Percentiles rank a stretch among this genome's conserved stretches.
phyloP scores from a whole-genome alignment of 2,329 filamentous ascomycete genomes.

The Talaromyces sp. region DNA sequence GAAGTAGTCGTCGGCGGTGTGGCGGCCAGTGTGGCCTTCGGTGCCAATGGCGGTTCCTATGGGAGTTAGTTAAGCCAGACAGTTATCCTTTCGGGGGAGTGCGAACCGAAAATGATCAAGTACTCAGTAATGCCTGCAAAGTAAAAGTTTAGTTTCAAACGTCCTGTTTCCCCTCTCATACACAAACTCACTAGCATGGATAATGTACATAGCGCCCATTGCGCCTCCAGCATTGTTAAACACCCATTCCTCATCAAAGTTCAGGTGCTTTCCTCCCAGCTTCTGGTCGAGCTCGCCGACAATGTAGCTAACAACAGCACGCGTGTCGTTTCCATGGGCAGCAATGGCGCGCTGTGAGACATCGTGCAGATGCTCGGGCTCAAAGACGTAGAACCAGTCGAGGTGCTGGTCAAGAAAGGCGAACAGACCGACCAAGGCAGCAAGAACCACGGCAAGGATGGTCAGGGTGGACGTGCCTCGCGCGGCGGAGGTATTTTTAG shows the following conservation, averaged over 20 bases:
- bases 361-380: slow-evolving; percentile 62
- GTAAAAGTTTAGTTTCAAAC: background rate
- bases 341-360: slow-evolving; percentile 62
- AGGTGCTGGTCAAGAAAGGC: slow-evolving; percentile 33
- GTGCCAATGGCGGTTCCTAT: slow-evolving; percentile 55
- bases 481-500: slow-evolving; percentile 4
- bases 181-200: slow-evolving; percentile 66
- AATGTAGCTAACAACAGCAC: slow-evolving; percentile 63
- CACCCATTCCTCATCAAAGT: slow-evolving; percentile 73
- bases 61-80: background rate
- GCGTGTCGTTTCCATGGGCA: slow-evolving; percentile 70
- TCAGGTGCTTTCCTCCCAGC: slow-evolving; percentile 50
- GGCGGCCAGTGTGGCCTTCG: slow-evolving; percentile 80
- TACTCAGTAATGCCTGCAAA: slow-evolving; percentile 67
- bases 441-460: slow-evolving; percentile 29
- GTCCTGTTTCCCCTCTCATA: no score
- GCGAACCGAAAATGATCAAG: slow-evolving; percentile 72
- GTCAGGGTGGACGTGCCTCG: slow-evolving; percentile 18
- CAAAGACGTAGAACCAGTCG: slow-evolving; percentile 67
- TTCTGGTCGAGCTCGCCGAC: slow-evolving; percentile 60
- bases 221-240: slow-evolving; percentile 90
- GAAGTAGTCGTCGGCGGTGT: slow-evolving; percentile 93
- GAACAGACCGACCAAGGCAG: slow-evolving; percentile 32
- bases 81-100: background rate
- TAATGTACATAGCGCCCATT: slow-evolving; percentile 88